Evolutionary conservation across 202 grass and related monocot species (phyloP).

Genomic region (Cymbopogon flexuosus): DNA sequence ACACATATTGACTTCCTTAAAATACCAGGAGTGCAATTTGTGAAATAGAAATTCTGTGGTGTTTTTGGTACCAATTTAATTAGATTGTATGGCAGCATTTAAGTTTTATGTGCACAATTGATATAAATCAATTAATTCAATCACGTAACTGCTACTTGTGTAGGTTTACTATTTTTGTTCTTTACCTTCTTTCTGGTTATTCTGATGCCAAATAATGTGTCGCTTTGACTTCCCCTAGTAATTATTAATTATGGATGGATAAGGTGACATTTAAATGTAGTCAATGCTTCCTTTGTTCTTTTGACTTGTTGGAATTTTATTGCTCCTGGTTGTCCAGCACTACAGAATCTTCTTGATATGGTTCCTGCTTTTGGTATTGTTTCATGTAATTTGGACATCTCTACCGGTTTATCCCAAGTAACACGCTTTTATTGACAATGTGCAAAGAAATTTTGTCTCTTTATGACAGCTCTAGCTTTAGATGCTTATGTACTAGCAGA

Average conservation of each 20-base stretch:
- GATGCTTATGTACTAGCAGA: background rate
- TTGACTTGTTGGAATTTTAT: background rate
- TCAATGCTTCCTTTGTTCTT: background rate
- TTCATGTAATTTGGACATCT: background rate
- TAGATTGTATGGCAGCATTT: constrained; percentile 15
- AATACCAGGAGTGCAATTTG: background rate
- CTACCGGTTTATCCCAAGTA: background rate
- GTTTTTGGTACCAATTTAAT: background rate
- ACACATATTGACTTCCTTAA: background rate
- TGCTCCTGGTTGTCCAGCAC: background rate
- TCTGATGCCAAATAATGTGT: background rate
- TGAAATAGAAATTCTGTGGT: background rate
- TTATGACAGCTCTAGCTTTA: background rate
- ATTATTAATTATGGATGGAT: background rate
- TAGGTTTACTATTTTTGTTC: constrained; percentile 20
- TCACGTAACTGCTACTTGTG: constrained; percentile 12
- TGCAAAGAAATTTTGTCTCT: background rate
- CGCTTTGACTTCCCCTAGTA: background rate
- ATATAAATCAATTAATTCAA: constrained; percentile 3
- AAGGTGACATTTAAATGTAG: background rate
- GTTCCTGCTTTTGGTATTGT: constrained; percentile 3
- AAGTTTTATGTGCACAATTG: background rate
- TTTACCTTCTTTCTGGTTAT: constrained; percentile 9
- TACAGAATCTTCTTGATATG: background rate
- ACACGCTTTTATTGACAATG: background rate